These are phyloP conservation scores for Vitis amurensis DNA, from an alignment of 164 flowering plant species.

Conservation along the genomic window DNA sequence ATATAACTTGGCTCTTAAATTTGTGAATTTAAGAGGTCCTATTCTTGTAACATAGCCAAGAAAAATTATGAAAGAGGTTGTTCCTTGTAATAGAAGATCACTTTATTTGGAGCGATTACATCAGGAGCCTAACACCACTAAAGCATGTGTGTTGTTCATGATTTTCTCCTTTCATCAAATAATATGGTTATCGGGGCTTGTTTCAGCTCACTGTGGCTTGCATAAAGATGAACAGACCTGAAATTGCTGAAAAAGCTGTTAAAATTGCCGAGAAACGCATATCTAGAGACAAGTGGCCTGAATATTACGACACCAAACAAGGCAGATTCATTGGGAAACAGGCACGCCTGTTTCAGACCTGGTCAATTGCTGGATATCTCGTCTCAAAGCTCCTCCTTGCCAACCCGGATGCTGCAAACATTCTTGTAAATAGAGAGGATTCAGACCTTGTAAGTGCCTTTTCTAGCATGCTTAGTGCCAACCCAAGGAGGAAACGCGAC, in stretches of 20 bases:
- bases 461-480: constrained; percentile 55
- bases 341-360: constrained; percentile 74
- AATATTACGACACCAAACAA: constrained; percentile 81
- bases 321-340: constrained; percentile 85
- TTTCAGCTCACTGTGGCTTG: constrained; percentile 92
- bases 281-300: constrained; percentile 82
- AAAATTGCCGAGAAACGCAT: constrained; percentile 70
- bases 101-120: not conserved
- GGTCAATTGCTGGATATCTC: constrained; percentile 91
- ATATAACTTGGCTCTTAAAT: too few relatives aligned
- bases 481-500: constrained; percentile 73
- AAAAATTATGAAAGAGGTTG: not conserved
- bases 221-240: constrained; percentile 87
- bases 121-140: not conserved
- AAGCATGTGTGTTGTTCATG: not conserved
- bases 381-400: constrained; percentile 75
- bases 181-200: not conserved
- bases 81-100: not conserved
- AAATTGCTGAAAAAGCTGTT: constrained; percentile 74
- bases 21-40: too few relatives aligned
- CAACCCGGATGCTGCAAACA: constrained; percentile 65
- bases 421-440: constrained; percentile 67
- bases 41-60: too few relatives aligned
- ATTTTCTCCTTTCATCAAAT: not conserved
- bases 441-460: constrained; percentile 66